Conservation (phyloP, 2,329 filamentous ascomycete genomes). For the Penicillium digitatum region DNA sequence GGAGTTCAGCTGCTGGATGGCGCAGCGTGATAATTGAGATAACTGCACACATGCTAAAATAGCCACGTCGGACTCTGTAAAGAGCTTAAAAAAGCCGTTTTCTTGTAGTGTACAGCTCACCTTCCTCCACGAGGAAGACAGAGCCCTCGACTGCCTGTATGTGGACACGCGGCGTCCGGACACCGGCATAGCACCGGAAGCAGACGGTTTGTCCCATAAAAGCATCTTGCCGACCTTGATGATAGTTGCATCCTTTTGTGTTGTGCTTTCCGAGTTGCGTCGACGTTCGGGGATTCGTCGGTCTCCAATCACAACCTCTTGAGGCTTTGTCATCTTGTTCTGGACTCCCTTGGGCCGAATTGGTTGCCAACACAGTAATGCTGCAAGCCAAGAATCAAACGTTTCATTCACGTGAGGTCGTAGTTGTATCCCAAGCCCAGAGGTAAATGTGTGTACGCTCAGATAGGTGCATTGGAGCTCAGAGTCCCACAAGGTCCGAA, state of each 20-base stretch:
- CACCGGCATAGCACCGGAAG: slow-evolving; percentile 36
- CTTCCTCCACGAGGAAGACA: slow-evolving; percentile 70
- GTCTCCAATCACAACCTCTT: slow-evolving; percentile 44
- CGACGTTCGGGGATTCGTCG: slow-evolving; percentile 43
- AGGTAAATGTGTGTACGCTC: slow-evolving; percentile 48
- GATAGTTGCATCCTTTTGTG: slow-evolving; percentile 69
- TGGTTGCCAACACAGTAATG: slow-evolving; percentile 51
- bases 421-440: slow-evolving; percentile 47
- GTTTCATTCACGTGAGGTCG: slow-evolving; percentile 49
- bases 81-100: slow-evolving; percentile 88
- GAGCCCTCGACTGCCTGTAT: slow-evolving; percentile 54
- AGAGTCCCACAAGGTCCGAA: slow-evolving; percentile 47
- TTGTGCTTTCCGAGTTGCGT: slow-evolving; percentile 46
- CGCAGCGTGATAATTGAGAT: slow-evolving; percentile 81
- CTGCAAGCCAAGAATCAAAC: slow-evolving; percentile 51
- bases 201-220: slow-evolving; percentile 76
- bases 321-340: slow-evolving; percentile 50
- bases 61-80: slow-evolving; percentile 77
- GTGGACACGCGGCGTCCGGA: slow-evolving; percentile 47
- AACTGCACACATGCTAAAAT: slow-evolving; percentile 80
- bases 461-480: slow-evolving; percentile 46
- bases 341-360: slow-evolving; percentile 49
- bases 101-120: slow-evolving; percentile 93
- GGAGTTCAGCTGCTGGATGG: slow-evolving; percentile 82
- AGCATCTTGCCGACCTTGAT: slow-evolving; percentile 94